A percentile compares a stretch with the other conserved stretches of the same genome.
Conservation (phyloP, 176 grass and related monocot species). For the Tillandsia leiboldiana region DNA sequence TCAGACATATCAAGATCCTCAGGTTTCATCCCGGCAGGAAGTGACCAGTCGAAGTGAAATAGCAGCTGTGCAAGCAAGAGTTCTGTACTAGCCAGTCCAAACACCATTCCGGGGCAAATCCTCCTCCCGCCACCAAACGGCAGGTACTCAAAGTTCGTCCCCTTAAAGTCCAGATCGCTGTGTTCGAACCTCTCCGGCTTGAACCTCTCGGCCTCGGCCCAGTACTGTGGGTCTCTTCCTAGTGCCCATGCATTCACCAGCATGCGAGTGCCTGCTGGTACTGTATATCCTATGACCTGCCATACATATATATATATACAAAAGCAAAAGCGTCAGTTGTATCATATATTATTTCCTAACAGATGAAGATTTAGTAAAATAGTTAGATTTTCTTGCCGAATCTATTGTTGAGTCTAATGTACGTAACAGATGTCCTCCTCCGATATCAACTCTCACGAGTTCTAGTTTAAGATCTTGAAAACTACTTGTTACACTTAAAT, state of each 20-base stretch:
- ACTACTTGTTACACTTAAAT: too few relatives aligned
- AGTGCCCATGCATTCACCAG: constrained; percentile 50
- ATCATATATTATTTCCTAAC: too few relatives aligned
- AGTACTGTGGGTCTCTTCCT: constrained; percentile 25
- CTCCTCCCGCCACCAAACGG: constrained; percentile 34
- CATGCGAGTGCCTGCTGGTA: constrained; percentile 25
- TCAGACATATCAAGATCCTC: constrained; percentile 38
- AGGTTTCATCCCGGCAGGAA: not conserved
- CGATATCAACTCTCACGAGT: too few relatives aligned
- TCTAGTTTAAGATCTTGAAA: too few relatives aligned
- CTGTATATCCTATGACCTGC: constrained; percentile 13
- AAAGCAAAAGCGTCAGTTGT: too few relatives aligned
- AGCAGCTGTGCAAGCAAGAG: constrained; percentile 36
- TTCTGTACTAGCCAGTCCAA: constrained; percentile 36
- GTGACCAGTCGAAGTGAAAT: constrained; percentile 40
- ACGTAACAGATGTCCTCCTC: too few relatives aligned
- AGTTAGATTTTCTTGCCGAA: too few relatives aligned
- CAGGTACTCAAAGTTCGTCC: constrained; percentile 34
- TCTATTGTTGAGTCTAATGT: too few relatives aligned
- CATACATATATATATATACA: too few relatives aligned
- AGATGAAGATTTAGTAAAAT: too few relatives aligned
- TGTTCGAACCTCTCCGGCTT: constrained; percentile 27
- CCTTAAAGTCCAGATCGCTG: constrained; percentile 25
- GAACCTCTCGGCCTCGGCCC: constrained; percentile 34
- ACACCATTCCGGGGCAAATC: constrained; percentile 42